Conservation (phyloP, 257 asterid genomes). For the Mentha longifolia region DNA sequence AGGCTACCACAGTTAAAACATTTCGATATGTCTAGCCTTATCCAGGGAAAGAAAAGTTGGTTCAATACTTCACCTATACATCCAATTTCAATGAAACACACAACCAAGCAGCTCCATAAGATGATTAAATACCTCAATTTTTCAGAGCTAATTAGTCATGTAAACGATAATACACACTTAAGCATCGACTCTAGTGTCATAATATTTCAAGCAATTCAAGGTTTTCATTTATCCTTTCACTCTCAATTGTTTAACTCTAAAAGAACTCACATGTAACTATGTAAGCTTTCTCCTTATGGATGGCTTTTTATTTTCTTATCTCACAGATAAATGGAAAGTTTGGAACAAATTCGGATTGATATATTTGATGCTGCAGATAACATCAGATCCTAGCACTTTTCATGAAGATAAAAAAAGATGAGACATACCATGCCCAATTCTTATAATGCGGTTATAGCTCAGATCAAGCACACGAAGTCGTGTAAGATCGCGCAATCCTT, state of each 20-base stretch:
- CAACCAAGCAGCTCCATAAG: background rate
- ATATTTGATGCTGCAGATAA: constrained; percentile 7
- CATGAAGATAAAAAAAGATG: constrained; percentile 4
- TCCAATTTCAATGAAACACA: background rate
- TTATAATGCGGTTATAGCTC: constrained; percentile 84
- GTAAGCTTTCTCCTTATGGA: background rate
- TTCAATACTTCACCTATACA: no score
- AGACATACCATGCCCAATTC: constrained; percentile 91
- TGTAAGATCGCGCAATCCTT: constrained; percentile 90
- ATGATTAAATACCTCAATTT: background rate
- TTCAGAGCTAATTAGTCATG: background rate
- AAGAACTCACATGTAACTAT: background rate
- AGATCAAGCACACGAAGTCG: constrained; percentile 95
- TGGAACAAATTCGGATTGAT: constrained; percentile 8
- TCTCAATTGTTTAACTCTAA: background rate
- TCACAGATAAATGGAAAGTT: constrained; percentile 17
- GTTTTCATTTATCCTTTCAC: constrained; percentile 13
- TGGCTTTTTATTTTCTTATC: background rate
- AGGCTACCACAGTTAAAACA: background rate
- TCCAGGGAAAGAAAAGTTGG: no score
- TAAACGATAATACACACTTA: background rate
- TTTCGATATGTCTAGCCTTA: no score
- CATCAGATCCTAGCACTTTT: background rate
- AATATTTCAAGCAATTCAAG: constrained; percentile 3
- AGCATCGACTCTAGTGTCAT: background rate